Conservation (phyloP, 768 basidiomycete species). For the Strobilomyces echinocephalus region DNA sequence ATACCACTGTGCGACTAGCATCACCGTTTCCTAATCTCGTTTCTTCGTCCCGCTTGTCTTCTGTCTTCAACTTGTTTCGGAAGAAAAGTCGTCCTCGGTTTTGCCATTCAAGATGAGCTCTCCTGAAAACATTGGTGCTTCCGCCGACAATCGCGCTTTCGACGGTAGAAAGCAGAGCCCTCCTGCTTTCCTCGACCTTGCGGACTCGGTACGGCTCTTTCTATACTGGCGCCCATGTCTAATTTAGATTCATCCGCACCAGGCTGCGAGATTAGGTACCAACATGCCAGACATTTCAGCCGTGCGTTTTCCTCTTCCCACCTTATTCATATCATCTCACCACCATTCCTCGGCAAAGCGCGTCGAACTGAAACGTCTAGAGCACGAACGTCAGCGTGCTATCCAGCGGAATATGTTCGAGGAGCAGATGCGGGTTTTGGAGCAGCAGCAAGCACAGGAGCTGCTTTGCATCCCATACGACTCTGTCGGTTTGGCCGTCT, state of each 20-base stretch:
- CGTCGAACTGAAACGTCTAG: slow-evolving; percentile 81
- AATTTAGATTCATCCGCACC: slow-evolving; percentile 5
- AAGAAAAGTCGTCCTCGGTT: slow-evolving; percentile 47
- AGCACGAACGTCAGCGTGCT: slow-evolving; percentile 82
- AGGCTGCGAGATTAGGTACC: slow-evolving; percentile 82
- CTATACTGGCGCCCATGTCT: slow-evolving; percentile 7
- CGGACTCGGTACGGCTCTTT: slow-evolving; percentile 71
- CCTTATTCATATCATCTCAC: not conserved
- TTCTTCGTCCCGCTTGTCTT: slow-evolving; percentile 47
- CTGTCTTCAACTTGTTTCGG: slow-evolving; percentile 46
- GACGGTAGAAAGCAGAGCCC: slow-evolving; percentile 82
- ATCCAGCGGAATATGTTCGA: slow-evolving; percentile 90
- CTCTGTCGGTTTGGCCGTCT: slow-evolving; percentile 65
- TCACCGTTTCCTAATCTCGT: slow-evolving; percentile 49
- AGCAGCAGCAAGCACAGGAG: slow-evolving; percentile 86
- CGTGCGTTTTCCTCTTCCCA: slow-evolving; percentile 43
- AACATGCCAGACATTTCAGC: slow-evolving; percentile 85
- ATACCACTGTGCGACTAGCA: slow-evolving; percentile 65
- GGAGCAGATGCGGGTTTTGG: slow-evolving; percentile 92
- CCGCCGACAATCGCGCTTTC: slow-evolving; percentile 66
- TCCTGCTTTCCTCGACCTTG: slow-evolving; percentile 89
- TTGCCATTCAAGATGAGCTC: slow-evolving; percentile 60
- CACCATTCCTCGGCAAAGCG: slow-evolving; percentile 43
- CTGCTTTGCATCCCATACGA: slow-evolving; percentile 73
- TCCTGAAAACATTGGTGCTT: slow-evolving; percentile 65